phyloP scores from a whole-genome alignment of 768 basidiomycete genomes.

The Tubosaeta brunneosetosa region DNA sequence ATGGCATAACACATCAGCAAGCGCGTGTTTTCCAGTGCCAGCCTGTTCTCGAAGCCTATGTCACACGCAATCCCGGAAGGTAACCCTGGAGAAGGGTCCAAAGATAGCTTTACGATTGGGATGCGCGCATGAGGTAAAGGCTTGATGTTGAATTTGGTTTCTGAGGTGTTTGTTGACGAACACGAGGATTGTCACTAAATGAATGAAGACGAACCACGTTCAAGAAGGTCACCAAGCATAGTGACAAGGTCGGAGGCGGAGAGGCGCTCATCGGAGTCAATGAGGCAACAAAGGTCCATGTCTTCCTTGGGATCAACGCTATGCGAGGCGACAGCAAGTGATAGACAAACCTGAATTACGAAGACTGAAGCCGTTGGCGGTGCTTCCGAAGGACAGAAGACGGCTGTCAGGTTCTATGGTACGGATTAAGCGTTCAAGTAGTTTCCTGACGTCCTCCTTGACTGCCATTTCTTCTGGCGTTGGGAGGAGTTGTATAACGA shows the following conservation, averaged over 20 bases:
- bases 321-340: slow-evolving; percentile 2
- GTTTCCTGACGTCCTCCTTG: slow-evolving; percentile 93
- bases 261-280: slow-evolving; percentile 78
- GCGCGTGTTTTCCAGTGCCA: slow-evolving; percentile 95
- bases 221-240: slow-evolving; percentile 88
- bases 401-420: slow-evolving; percentile 91
- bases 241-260: slow-evolving; percentile 88
- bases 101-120: slow-evolving; percentile 95
- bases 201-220: slow-evolving; percentile 64
- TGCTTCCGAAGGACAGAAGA: slow-evolving; percentile 91
- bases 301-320: slow-evolving; percentile 45
- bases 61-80: slow-evolving; percentile 93
- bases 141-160: slow-evolving; percentile 96
- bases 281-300: slow-evolving; percentile 98
- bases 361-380: slow-evolving; percentile 95
- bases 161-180: slow-evolving; percentile 38
- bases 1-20: slow-evolving; percentile 96
- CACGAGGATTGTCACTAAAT: slow-evolving; percentile 6
- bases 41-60: slow-evolving; percentile 96
- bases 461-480: slow-evolving; percentile 86
- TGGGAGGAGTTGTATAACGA: slow-evolving; percentile 88
- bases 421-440: slow-evolving; percentile 92
- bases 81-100: slow-evolving; percentile 78
- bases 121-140: slow-evolving; percentile 94
- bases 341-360: slow-evolving; percentile 77